phyloP scores from a whole-genome alignment of 2,329 filamentous ascomycete genomes.

The Aspergillus brasiliensis region DNA sequence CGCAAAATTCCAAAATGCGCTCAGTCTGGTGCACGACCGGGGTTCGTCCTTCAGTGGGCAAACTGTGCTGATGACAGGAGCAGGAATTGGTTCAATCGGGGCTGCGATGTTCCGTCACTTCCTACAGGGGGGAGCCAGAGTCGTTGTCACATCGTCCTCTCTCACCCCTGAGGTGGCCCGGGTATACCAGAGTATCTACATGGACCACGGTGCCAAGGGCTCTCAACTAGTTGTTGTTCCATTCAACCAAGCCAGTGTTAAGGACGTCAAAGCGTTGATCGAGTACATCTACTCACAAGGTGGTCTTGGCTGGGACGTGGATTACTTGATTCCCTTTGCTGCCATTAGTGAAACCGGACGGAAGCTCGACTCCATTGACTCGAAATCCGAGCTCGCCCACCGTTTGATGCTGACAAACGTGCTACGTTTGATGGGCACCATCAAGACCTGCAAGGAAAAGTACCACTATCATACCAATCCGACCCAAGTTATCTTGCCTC shows the following conservation, averaged over 20 bases:
- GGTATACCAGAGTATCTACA: neutral
- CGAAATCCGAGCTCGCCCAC: neutral
- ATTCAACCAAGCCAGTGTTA: conserved; percentile 4
- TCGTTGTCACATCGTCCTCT: conserved; percentile 1
- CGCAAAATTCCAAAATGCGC: neutral
- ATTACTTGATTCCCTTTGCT: conserved; percentile 4
- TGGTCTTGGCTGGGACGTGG: neutral
- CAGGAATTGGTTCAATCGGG: conserved; percentile 1
- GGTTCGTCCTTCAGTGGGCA: neutral
- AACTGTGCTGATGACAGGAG: conserved; percentile 4
- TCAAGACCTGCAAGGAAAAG: neutral
- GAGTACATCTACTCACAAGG: neutral
- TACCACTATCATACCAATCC: neutral
- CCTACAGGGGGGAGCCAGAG: conserved; percentile 1
- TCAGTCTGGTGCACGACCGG: neutral
- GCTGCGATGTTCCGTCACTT: neutral
- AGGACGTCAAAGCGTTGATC: neutral
- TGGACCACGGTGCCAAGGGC: neutral
- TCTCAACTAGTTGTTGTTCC: neutral
- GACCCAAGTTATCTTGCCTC: conserved; percentile 1
- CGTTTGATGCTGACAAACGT: conserved; percentile 8
- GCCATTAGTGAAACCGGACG: neutral
- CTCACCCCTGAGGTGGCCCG: neutral
- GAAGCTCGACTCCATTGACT: neutral
- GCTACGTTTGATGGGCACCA: neutral